Percentiles rank a stretch among this genome's conserved stretches.
phyloP scores from a whole-genome alignment of 2,329 filamentous ascomycete genomes.

The Aspergillus proliferans region DNA sequence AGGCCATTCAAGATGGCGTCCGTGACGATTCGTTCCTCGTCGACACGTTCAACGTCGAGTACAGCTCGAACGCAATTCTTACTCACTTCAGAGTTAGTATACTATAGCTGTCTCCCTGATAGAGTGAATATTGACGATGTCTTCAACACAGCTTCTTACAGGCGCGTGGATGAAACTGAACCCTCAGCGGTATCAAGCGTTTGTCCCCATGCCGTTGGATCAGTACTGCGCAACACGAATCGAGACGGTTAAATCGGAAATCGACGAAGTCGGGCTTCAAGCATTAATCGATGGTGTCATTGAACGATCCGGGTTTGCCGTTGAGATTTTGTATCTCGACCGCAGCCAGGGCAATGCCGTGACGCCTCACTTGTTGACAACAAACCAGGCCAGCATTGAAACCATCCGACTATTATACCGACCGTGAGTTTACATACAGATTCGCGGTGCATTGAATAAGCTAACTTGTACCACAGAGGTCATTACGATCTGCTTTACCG shows the following conservation, averaged over 20 bases:
- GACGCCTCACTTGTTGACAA: slow-evolving; percentile 44
- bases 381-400: slow-evolving; percentile 44
- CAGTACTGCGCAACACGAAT: slow-evolving; percentile 66
- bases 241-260: slow-evolving; percentile 71
- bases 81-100: slow-evolving; percentile 64
- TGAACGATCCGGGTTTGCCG: slow-evolving; percentile 67
- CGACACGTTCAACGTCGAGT: slow-evolving; percentile 66
- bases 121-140: slow-evolving; percentile 6
- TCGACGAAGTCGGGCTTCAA: slow-evolving; percentile 81
- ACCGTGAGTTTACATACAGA: slow-evolving; percentile 46
- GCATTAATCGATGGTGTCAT: slow-evolving; percentile 73
- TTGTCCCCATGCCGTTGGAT: slow-evolving; percentile 59
- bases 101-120: slow-evolving; percentile 4
- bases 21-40: slow-evolving; percentile 55
- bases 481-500: slow-evolving; percentile 95
- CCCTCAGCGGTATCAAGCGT: slow-evolving; percentile 62
- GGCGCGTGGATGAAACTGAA: slow-evolving; percentile 78
- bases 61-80: slow-evolving; percentile 66
- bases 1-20: slow-evolving; percentile 51
- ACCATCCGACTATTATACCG: slow-evolving; percentile 63
- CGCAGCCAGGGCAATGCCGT: slow-evolving; percentile 71
- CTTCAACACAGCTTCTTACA: slow-evolving; percentile 60
- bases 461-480: slow-evolving; percentile 46
- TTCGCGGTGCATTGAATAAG: background rate
- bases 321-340: slow-evolving; percentile 89